phyloP scores from a whole-genome alignment of 164 flowering plant species.

The Amborella trichopoda region DNA sequence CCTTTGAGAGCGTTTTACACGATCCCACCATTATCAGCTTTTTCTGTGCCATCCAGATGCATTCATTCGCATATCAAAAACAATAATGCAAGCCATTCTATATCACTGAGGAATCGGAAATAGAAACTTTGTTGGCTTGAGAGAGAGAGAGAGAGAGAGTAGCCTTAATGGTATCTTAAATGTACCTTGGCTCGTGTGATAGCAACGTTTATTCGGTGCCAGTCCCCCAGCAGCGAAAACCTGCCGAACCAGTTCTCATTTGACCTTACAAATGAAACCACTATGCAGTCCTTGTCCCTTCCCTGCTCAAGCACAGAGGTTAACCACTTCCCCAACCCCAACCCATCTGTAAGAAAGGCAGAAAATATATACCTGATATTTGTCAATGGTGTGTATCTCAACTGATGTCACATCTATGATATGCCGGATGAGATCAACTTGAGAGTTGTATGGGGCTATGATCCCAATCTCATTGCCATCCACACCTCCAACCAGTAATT shows the following conservation, averaged over 20 bases:
- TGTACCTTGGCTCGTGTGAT: constrained; percentile 92
- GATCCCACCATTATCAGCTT: constrained; percentile 98
- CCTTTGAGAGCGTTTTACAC: constrained; percentile 62
- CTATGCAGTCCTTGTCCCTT: constrained; percentile 92
- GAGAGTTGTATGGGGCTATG: constrained; percentile 91
- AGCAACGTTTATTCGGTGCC: constrained; percentile 98
- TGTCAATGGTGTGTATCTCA: constrained; percentile 97
- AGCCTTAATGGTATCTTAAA: background rate
- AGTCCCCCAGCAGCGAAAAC: constrained; percentile 90
- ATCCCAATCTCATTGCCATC: constrained; percentile 66
- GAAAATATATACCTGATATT: constrained; percentile 61
- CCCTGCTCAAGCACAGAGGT: constrained; percentile 37
- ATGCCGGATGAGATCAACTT: constrained; percentile 52
- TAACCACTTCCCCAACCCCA: background rate
- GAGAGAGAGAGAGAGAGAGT: background rate
- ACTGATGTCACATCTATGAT: constrained; percentile 33
- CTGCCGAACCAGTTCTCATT: constrained; percentile 37
- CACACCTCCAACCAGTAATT: constrained; percentile 42
- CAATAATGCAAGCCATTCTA: background rate
- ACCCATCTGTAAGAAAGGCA: background rate
- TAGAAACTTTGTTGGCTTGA: background rate
- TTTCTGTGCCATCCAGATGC: constrained; percentile 62
- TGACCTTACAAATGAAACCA: constrained; percentile 85
- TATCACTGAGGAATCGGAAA: background rate
- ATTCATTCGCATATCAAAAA: background rate